Percentiles rank a stretch among this genome's conserved stretches.
Conservation (phyloP, 257 asterid species). For the Dorcoceras hygrometricum region DNA sequence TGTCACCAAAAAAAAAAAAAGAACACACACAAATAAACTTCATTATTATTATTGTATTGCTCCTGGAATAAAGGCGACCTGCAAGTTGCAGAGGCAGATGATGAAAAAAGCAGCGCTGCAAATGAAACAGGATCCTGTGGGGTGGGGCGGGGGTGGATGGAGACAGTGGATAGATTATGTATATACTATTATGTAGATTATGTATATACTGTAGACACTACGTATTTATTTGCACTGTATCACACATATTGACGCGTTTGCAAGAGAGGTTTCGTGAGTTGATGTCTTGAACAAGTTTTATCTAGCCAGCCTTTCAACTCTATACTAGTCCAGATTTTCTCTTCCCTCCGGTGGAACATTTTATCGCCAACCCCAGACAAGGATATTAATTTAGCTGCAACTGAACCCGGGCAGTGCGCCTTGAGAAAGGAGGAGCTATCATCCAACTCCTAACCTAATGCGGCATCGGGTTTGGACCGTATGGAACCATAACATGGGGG, state of each 20-base stretch:
- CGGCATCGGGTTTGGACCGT: conserved; percentile 18
- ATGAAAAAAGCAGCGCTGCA: background rate
- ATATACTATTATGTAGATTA: too few relatives aligned
- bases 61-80: background rate
- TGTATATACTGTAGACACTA: background rate
- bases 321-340: too few relatives aligned
- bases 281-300: too few relatives aligned
- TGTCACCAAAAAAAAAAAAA: background rate
- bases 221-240: background rate
- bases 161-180: background rate
- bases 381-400: too few relatives aligned
- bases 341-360: too few relatives aligned
- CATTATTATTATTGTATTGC: background rate
- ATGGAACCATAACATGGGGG: conserved; percentile 21
- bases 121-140: background rate
- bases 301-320: too few relatives aligned
- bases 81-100: background rate
- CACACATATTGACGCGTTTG: background rate
- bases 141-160: background rate
- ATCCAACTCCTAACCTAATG: background rate
- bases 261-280: background rate
- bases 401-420: too few relatives aligned
- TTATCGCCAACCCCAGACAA: too few relatives aligned
- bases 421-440: too few relatives aligned
- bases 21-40: too few relatives aligned